These are phyloP conservation scores for Trichocladium antarcticum DNA, from an alignment of 495 filamentous ascomycete genomes.

Conservation along the genomic window DNA sequence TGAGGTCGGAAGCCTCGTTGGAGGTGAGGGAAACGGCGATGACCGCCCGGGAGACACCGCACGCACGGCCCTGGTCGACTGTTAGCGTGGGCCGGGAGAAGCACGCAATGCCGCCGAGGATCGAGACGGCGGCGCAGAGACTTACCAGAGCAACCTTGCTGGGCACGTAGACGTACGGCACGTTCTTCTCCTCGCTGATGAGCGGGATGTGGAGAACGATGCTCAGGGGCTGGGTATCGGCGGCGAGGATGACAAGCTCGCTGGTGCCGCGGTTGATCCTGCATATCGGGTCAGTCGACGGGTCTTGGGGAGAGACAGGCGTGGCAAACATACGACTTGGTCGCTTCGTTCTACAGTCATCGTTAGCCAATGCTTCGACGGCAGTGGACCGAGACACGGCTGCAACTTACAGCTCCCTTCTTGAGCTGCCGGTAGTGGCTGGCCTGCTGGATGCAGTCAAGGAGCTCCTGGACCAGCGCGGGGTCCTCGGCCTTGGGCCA, in stretches of 20 bases:
- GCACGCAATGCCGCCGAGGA: not conserved
- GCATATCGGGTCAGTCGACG: not conserved
- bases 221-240: constrained; percentile 73
- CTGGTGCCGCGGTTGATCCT: constrained; percentile 70
- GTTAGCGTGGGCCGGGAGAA: constrained; percentile 21
- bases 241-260: constrained; percentile 81
- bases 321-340: constrained; percentile 49
- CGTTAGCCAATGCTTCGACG: not conserved
- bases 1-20: constrained; percentile 85
- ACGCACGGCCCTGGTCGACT: constrained; percentile 48
- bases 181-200: constrained; percentile 53
- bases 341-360: constrained; percentile 40
- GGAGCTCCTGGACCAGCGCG: constrained; percentile 63
- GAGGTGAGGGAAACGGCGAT: constrained; percentile 82
- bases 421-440: constrained; percentile 76
- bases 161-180: constrained; percentile 51
- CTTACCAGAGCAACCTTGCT: constrained; percentile 20
- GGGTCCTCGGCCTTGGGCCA: constrained; percentile 80
- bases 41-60: constrained; percentile 75
- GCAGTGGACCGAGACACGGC: not conserved
- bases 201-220: constrained; percentile 90
- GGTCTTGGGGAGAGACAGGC: not conserved
- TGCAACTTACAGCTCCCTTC: constrained; percentile 52
- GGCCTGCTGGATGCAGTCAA: constrained; percentile 83
- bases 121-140: not conserved